Evolutionary conservation across 176 grass and related monocot species (phyloP).

Genomic region (Dendrocalamus sinicus): DNA sequence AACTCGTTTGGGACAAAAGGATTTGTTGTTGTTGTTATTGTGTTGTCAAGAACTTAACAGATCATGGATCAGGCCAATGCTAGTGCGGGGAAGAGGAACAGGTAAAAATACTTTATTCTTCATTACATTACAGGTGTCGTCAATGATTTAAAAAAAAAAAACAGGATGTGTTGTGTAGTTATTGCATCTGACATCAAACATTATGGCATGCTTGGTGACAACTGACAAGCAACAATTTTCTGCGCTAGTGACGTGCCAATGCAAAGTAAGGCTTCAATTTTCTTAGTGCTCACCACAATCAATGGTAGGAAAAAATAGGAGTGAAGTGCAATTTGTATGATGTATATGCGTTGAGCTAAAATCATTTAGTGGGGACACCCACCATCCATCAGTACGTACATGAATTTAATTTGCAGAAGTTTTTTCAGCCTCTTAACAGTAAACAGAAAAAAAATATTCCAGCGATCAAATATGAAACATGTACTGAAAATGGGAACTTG

Average conservation of each 20-base stretch:
- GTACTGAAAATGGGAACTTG: neutral
- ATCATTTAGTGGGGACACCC: neutral
- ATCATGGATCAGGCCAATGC: constrained; percentile 5
- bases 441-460: neutral
- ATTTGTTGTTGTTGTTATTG: too few relatives aligned
- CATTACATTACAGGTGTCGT: neutral
- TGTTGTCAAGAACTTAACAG: neutral
- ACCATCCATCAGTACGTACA: neutral
- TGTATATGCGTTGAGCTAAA: neutral
- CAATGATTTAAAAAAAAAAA: neutral
- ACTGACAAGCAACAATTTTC: neutral
- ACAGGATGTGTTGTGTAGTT: neutral
- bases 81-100: neutral
- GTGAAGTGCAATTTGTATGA: neutral
- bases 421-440: constrained; percentile 1
- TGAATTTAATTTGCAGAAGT: neutral
- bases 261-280: neutral
- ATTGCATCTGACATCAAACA: constrained; percentile 24
- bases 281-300: neutral
- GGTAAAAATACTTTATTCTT: neutral
- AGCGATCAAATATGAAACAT: constrained; percentile 3
- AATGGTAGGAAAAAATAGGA: neutral
- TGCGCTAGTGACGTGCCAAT: neutral
- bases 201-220: constrained; percentile 1
- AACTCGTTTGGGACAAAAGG: too few relatives aligned